Conservation (phyloP, 2,329 filamentous ascomycete genomes). For the Tolypocladium inflatum region DNA sequence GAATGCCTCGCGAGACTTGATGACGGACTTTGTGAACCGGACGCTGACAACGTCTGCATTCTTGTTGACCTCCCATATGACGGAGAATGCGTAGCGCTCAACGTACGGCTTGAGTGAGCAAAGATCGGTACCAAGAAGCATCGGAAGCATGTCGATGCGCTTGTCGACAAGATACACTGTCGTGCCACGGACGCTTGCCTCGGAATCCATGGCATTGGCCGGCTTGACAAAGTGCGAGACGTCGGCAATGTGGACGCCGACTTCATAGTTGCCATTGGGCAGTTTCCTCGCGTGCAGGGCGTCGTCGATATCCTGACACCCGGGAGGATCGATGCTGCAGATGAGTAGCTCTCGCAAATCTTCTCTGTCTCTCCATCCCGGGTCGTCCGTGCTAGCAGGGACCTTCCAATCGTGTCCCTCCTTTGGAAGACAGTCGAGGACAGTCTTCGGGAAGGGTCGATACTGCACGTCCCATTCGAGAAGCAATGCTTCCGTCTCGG, state of each 20-base stretch:
- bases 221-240: constrained; percentile 99
- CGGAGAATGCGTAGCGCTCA: constrained; percentile 83
- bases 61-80: constrained; percentile 78
- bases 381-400: constrained; percentile 66
- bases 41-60: constrained; percentile 76
- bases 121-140: constrained; percentile 88
- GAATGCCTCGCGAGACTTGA: constrained; percentile 92
- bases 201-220: constrained; percentile 91
- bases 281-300: constrained; percentile 79
- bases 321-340: constrained; percentile 93
- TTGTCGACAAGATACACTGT: constrained; percentile 98
- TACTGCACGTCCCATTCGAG: constrained; percentile 98
- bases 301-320: constrained; percentile 97
- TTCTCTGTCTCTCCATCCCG: constrained; percentile 76
- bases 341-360: constrained; percentile 82
- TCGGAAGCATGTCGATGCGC: constrained; percentile 98
- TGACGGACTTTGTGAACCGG: constrained; percentile 96
- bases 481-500: constrained; percentile 88
- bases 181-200: constrained; percentile 88
- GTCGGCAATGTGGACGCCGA: constrained; percentile 96
- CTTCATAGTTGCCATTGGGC: constrained; percentile 88
- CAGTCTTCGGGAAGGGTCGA: constrained; percentile 89
- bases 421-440: constrained; percentile 81
- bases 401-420: constrained; percentile 95
- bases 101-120: constrained; percentile 97